These are phyloP conservation scores for Phragmites australis DNA, from an alignment of 176 grass and related monocot species.

Conservation along the genomic window DNA sequence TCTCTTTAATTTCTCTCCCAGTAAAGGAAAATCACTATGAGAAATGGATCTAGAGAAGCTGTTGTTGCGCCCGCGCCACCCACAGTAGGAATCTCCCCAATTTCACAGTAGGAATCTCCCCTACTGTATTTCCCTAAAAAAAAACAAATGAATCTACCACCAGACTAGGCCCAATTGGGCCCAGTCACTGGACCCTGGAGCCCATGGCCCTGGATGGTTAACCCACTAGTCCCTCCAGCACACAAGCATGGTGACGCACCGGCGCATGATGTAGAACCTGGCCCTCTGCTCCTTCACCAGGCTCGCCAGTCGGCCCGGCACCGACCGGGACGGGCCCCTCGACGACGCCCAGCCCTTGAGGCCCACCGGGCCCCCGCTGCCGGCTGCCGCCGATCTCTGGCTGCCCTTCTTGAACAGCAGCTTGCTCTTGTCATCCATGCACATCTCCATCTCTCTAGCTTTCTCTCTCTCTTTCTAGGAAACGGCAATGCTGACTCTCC, in stretches of 20 bases:
- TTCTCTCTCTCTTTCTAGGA: not conserved
- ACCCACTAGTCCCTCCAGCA: constrained; percentile 67
- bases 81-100: too few species aligned
- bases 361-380: not conserved
- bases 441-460: constrained; percentile 47
- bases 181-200: not conserved
- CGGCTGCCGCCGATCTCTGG: not conserved
- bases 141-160: not conserved
- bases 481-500: not conserved
- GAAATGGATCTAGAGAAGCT: too few species aligned
- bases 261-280: constrained; percentile 86
- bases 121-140: too few species aligned
- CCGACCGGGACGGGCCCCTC: not conserved
- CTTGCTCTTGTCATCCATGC: constrained; percentile 55
- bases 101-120: too few species aligned
- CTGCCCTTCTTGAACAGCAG: constrained; percentile 36
- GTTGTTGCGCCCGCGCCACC: too few species aligned
- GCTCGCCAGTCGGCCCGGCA: constrained; percentile 49
- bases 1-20: not conserved
- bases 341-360: constrained; percentile 3
- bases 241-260: constrained; percentile 76
- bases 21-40: not conserved
- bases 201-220: not conserved
- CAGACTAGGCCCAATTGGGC: constrained; percentile 7
- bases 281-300: constrained; percentile 77